Evolutionary conservation across 2,329 filamentous ascomycete species (phyloP).

Genomic region (Cadophora luteo-olivacea): DNA sequence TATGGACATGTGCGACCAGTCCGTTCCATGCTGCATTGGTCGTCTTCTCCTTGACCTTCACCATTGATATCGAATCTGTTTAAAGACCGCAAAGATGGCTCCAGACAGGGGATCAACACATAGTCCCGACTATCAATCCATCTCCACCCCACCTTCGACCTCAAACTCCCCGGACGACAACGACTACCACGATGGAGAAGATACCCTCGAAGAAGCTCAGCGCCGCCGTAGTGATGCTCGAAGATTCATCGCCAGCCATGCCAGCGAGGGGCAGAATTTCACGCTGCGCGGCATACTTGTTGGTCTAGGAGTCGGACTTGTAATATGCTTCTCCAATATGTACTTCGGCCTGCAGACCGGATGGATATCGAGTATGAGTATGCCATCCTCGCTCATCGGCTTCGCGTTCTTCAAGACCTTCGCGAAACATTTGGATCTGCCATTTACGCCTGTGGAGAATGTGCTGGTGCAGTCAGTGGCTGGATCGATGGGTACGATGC

Average conservation of each 20-base stretch:
- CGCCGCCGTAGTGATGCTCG: slow-evolving; percentile 40
- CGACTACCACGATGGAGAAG: slow-evolving; percentile 17
- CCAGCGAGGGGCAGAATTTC: slow-evolving; percentile 68
- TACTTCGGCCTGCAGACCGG: slow-evolving; percentile 96
- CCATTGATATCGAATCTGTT: neutral
- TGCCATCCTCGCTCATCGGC: slow-evolving; percentile 93
- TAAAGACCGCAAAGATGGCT: slow-evolving; percentile 32
- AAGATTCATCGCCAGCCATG: slow-evolving; percentile 41
- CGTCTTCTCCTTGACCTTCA: neutral
- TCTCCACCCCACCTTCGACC: slow-evolving; percentile 31
- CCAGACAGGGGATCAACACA: slow-evolving; percentile 35
- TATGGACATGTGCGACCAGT: neutral
- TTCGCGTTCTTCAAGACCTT: slow-evolving; percentile 91
- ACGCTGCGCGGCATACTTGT: slow-evolving; percentile 81
- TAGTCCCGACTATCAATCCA: slow-evolving; percentile 37
- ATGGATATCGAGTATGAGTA: slow-evolving; percentile 89
- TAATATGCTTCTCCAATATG: slow-evolving; percentile 97
- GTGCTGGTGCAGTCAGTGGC: slow-evolving; percentile 96
- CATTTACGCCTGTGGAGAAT: slow-evolving; percentile 95
- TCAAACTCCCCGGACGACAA: slow-evolving; percentile 16
- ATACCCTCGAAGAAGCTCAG: slow-evolving; percentile 9
- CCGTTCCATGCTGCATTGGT: neutral
- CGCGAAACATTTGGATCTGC: slow-evolving; percentile 73
- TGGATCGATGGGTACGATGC: slow-evolving; percentile 95
- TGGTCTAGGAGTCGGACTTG: slow-evolving; percentile 81